Evolutionary conservation across 2,329 filamentous ascomycete species (phyloP).

Genomic region (Fusarium robinianum): DNA sequence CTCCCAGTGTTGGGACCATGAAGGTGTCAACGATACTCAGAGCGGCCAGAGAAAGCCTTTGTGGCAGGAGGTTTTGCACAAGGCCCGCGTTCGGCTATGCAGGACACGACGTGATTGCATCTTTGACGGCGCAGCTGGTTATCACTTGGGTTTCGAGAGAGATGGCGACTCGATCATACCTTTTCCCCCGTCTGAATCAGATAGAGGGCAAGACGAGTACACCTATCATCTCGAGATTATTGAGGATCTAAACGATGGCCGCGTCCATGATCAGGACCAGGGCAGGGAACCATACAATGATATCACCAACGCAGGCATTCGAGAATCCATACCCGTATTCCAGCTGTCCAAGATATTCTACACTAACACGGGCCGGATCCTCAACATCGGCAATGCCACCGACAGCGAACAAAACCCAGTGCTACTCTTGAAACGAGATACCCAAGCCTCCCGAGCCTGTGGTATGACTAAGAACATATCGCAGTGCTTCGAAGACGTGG

Average conservation of each 20-base stretch:
- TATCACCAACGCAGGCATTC: conserved; percentile 51
- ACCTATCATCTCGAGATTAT: conserved; percentile 81
- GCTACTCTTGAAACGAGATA: conserved; percentile 41
- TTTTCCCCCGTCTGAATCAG: conserved; percentile 3
- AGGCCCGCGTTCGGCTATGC: conserved; percentile 80
- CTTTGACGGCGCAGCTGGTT: conserved; percentile 30
- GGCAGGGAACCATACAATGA: conserved; percentile 45
- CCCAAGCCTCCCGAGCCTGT: conserved; percentile 14
- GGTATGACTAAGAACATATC: conserved; percentile 5
- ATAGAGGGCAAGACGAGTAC: conserved; percentile 50
- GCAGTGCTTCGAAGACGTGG: conserved; percentile 48
- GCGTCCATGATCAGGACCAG: conserved; percentile 52
- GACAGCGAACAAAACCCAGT: conserved; percentile 53
- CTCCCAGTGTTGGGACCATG: not conserved
- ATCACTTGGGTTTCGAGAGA: conserved; percentile 6
- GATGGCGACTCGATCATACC: not conserved
- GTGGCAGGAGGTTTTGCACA: conserved; percentile 97
- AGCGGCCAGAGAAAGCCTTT: conserved; percentile 64
- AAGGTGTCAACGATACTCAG: conserved; percentile 36
- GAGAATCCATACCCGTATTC: conserved; percentile 57
- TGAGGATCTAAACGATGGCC: conserved; percentile 73
- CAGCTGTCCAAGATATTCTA: conserved; percentile 90
- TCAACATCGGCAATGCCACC: conserved; percentile 69
- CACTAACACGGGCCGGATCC: conserved; percentile 83
- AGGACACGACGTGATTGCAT: conserved; percentile 58